Percentiles rank a stretch among this genome's conserved stretches.
phyloP scores from a whole-genome alignment of 306 rosid genomes.

The Vigna trinervia region DNA sequence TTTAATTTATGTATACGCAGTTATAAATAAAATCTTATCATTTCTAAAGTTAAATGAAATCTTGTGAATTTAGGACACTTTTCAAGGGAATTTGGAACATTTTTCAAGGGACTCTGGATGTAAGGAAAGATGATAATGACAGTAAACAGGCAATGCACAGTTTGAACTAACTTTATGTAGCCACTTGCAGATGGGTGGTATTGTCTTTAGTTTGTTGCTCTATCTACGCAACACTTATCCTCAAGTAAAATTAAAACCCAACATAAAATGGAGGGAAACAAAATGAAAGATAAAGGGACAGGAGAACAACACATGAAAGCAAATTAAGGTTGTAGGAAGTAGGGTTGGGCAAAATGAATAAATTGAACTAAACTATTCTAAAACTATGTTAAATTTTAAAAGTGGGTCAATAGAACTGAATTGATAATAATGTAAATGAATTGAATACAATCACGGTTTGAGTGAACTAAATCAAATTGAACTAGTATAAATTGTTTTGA shows the following conservation, averaged over 20 bases:
- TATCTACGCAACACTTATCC: conserved; percentile 16
- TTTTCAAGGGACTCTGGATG: neutral
- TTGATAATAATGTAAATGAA: too few relatives aligned
- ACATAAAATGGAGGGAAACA: conserved; percentile 19
- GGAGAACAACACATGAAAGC: conserved; percentile 14
- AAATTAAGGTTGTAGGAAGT: neutral
- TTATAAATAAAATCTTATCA: neutral
- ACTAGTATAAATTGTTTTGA: too few relatives aligned
- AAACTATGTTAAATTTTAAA: too few relatives aligned
- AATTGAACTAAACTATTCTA: too few relatives aligned
- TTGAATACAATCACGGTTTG: too few relatives aligned
- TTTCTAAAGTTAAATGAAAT: conserved; percentile 3
- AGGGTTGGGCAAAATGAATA: too few relatives aligned
- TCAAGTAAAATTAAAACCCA: neutral
- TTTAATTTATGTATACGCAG: neutral
- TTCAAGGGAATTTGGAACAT: neutral
- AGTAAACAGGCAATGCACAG: conserved; percentile 1
- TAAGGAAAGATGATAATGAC: conserved; percentile 9
- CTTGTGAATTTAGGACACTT: neutral
- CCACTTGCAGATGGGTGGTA: neutral
- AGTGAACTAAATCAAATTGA: too few relatives aligned
- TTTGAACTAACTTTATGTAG: conserved; percentile 10
- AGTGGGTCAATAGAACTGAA: too few relatives aligned
- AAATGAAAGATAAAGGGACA: neutral
- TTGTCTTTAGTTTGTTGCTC: neutral